phyloP scores from a whole-genome alignment of 2,329 filamentous ascomycete species.

The Bipolaris victoriae region DNA sequence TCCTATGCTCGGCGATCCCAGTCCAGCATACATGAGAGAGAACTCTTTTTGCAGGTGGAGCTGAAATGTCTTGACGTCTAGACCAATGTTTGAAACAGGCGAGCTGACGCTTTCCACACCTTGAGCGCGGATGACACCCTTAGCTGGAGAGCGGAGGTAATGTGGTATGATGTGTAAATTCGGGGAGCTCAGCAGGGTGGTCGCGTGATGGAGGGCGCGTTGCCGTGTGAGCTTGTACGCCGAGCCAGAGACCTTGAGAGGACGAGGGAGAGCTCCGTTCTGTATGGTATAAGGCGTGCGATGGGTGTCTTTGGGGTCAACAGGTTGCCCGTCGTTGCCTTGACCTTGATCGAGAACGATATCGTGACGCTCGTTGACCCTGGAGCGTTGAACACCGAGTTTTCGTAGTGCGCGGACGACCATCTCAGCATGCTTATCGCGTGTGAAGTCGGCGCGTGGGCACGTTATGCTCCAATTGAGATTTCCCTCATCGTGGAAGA shows the following conservation, averaged over 20 bases:
- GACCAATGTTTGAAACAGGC: slow-evolving; percentile 76
- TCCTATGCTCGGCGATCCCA: slow-evolving; percentile 47
- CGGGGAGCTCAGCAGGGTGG: slow-evolving; percentile 79
- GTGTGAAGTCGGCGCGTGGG: slow-evolving; percentile 75
- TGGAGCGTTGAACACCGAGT: slow-evolving; percentile 64
- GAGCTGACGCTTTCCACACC: slow-evolving; percentile 93
- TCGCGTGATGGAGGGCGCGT: slow-evolving; percentile 89
- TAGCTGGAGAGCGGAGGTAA: slow-evolving; percentile 79
- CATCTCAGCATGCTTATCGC: slow-evolving; percentile 90
- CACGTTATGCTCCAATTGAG: slow-evolving; percentile 94
- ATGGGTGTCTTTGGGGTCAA: slow-evolving; percentile 52
- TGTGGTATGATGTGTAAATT: slow-evolving; percentile 72
- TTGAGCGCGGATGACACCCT: slow-evolving; percentile 75
- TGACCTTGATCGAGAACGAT: slow-evolving; percentile 75
- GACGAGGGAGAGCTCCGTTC: slow-evolving; percentile 36
- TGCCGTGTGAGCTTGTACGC: slow-evolving; percentile 89
- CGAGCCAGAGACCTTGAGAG: slow-evolving; percentile 85
- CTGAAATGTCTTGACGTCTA: slow-evolving; percentile 57
- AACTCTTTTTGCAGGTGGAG: slow-evolving; percentile 64
- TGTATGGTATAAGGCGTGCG: slow-evolving; percentile 51
- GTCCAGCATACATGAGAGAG: slow-evolving; percentile 65
- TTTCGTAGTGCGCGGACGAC: slow-evolving; percentile 78
- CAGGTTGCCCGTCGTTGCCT: slow-evolving; percentile 34
- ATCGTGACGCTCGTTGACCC: slow-evolving; percentile 90
- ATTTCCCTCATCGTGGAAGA: slow-evolving; percentile 93